These are phyloP conservation scores for Yarrowia sp. DNA, from an alignment of 805 yeast genomes.

Conservation along the genomic window DNA sequence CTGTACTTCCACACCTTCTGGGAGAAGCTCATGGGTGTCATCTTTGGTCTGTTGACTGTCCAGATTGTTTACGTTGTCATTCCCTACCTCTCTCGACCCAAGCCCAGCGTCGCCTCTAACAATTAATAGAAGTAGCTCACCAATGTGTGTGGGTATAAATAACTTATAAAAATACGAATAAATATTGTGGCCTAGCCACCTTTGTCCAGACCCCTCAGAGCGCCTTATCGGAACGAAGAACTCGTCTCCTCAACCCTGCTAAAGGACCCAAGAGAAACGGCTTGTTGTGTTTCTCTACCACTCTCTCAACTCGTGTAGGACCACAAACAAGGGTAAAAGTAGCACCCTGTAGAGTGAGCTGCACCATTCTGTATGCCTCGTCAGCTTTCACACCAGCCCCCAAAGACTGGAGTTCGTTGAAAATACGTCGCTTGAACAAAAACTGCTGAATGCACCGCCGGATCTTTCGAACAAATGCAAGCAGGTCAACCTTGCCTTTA, in stretches of 20 bases:
- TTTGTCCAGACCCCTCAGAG: background rate
- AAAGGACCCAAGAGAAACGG: background rate
- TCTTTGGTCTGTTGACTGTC: conserved; percentile 57
- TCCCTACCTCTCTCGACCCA: conserved; percentile 23
- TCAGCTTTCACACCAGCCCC: background rate
- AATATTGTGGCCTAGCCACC: background rate
- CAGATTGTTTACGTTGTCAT: conserved; percentile 43
- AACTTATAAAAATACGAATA: conserved; percentile 13
- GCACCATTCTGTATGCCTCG: conserved; percentile 11
- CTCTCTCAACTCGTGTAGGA: background rate
- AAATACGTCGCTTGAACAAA: background rate
- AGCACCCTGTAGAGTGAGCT: background rate
- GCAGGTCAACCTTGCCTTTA: background rate
- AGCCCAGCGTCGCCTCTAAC: conserved; percentile 1
- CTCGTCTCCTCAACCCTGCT: background rate
- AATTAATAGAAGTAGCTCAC: background rate
- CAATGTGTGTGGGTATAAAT: background rate
- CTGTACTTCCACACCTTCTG: conserved; percentile 75
- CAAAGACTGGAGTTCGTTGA: background rate
- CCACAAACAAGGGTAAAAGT: conserved; percentile 2
- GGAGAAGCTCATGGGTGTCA: conserved; percentile 71
- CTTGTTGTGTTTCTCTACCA: background rate
- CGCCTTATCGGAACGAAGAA: background rate
- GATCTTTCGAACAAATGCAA: background rate
- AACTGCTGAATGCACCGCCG: background rate